Evolutionary conservation across 1,284 basidiomycete species (phyloP), one percentile per base, ranked within the genome.

Genomic region (Microbotryum violaceum): DNA sequence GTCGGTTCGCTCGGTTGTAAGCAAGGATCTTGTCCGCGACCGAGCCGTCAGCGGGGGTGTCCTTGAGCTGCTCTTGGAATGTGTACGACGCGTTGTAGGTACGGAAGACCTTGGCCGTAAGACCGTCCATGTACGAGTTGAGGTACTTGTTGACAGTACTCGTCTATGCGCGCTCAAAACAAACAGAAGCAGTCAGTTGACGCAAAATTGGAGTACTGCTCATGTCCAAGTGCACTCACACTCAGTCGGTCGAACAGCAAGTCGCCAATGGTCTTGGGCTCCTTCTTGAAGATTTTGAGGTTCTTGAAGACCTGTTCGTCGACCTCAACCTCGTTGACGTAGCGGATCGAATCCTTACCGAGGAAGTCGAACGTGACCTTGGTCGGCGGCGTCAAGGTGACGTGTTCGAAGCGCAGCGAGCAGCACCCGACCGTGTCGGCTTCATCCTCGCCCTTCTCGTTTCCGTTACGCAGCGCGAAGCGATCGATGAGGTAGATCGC

Each of bases 101-200:
- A 90, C 92, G 92, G 82, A 97, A 97, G 25, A 97, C 92, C 76
- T 97, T 97, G 58, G 92, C 92, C 1, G 92, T 93, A 27, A 97
- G 81, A 20, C 93, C 93, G 69, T 91, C 89, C 92, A 97, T 97
- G 75, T 94, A 91, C 48, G 82, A 83, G 50, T 83, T 83, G 61
- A 97, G 80, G 76, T 96, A 89, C 73, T 91, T 92, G 79, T 97
- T 97, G 65, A 97, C 78, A 3, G 80, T 78, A 3, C 81, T 77
- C 1, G 92, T 94, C 91, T 96, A 72, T 44, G 25, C 14, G 18
- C 31, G 18, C n/a, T n/a, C 1, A 20, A 6, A 20, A n/a, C n/a
- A n/a, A n/a, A n/a, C n/a, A n/a, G 14, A 25, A 45, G 9, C 45
- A 0, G 3, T 16, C 2, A 25, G n/a, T 25, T n/a, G 44, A 20